These are phyloP conservation scores for Celoporthe dispersa DNA, from an alignment of 2,329 filamentous ascomycete genomes.

Conservation along the genomic window DNA sequence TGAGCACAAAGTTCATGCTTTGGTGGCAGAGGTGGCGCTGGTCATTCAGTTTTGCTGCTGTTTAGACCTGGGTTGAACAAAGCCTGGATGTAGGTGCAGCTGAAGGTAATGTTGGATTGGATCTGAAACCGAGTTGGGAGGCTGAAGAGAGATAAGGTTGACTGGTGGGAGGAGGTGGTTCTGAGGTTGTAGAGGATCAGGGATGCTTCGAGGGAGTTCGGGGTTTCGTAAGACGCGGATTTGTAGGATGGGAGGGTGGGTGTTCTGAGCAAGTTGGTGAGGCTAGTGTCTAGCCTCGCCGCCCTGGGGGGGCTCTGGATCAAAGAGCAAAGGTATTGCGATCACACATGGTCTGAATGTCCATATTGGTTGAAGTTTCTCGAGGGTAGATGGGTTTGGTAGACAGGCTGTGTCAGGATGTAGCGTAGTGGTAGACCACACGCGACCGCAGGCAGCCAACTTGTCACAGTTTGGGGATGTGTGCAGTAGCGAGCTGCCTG, in stretches of 20 bases:
- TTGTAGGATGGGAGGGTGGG: conserved; percentile 8
- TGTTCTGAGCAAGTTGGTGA: conserved; percentile 6
- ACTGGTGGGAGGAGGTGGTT: not conserved
- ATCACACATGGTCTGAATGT: conserved; percentile 23
- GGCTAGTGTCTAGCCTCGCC: conserved; percentile 15
- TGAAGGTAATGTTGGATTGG: not conserved
- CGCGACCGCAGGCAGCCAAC: conserved; percentile 11
- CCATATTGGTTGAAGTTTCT: conserved; percentile 24
- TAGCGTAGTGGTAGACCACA: conserved; percentile 17
- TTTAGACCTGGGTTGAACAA: not conserved
- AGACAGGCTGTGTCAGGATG: conserved; percentile 7
- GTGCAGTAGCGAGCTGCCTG: not conserved
- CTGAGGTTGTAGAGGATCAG: not conserved
- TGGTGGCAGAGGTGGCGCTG: not conserved
- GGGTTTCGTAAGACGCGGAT: not conserved
- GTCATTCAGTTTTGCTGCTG: not conserved
- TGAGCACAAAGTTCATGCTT: conserved; percentile 29
- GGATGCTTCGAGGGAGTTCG: not conserved
- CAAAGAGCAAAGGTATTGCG: conserved; percentile 23
- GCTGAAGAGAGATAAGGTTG: not conserved
- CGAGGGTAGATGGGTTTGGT: conserved; percentile 3
- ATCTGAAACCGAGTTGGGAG: not conserved
- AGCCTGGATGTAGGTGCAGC: not conserved
- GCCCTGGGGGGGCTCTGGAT: conserved; percentile 27
- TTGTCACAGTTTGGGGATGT: not conserved